Conservation (phyloP, 1,139 yeast species). For the Suhomyces bolitotheri region DNA sequence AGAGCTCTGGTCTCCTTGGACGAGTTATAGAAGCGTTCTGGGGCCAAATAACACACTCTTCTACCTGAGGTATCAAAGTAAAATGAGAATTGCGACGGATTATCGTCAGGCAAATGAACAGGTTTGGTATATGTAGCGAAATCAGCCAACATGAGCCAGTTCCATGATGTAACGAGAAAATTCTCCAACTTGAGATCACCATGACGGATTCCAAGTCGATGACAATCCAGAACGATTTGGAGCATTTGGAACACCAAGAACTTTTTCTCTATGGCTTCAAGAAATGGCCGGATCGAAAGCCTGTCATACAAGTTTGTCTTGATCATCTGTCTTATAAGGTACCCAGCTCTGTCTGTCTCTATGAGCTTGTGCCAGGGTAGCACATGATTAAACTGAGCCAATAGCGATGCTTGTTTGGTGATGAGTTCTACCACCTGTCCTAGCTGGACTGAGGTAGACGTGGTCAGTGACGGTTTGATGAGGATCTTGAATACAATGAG, state of each 20-base stretch:
- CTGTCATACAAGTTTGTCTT: conserved; percentile 82
- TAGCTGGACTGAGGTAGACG: conserved; percentile 28
- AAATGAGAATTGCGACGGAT: conserved; percentile 91
- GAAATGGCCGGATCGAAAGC: conserved; percentile 82
- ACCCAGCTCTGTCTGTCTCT: conserved; percentile 92
- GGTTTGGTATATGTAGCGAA: conserved; percentile 82
- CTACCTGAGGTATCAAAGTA: conserved; percentile 89
- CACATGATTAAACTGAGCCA: conserved; percentile 59
- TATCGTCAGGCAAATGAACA: conserved; percentile 81
- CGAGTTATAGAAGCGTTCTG: conserved; percentile 72
- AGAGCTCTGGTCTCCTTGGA: conserved; percentile 18
- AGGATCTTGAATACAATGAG: conserved; percentile 74
- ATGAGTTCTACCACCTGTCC: conserved; percentile 35
- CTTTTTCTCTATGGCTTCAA: conserved; percentile 75
- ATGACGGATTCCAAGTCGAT: conserved; percentile 61
- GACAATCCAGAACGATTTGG: conserved; percentile 61
- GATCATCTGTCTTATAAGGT: conserved; percentile 78
- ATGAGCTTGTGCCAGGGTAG: conserved; percentile 71
- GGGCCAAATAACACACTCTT: conserved; percentile 88
- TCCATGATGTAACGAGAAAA: conserved; percentile 82
- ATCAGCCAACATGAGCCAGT: conserved; percentile 82
- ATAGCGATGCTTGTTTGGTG: conserved; percentile 36
- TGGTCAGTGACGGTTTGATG: conserved; percentile 62
- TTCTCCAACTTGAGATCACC: conserved; percentile 95
- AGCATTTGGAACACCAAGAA: conserved; percentile 85